phyloP scores from a whole-genome alignment of 768 basidiomycete species.

The Royoungia palumana region DNA sequence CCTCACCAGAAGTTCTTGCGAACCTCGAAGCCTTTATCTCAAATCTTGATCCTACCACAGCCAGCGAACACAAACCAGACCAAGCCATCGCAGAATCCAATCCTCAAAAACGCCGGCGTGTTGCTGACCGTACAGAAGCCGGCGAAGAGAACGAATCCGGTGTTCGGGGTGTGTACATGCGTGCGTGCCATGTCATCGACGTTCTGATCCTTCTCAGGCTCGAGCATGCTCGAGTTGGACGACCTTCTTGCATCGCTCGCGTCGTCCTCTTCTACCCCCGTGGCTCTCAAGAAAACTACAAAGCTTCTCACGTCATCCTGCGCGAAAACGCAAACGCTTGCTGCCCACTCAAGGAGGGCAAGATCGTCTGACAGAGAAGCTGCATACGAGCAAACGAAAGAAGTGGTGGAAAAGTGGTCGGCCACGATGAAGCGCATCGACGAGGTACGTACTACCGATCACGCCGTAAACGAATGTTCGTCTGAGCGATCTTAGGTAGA shows the following conservation, averaged over 20 bases:
- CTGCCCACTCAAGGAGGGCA: constrained; percentile 88
- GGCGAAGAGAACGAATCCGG: constrained; percentile 83
- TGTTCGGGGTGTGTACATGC: constrained; percentile 43
- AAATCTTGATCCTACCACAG: constrained; percentile 49
- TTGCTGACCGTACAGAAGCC: constrained; percentile 73
- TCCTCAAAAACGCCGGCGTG: no score
- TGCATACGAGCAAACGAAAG: constrained; percentile 90
- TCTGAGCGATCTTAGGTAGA: constrained; percentile 56
- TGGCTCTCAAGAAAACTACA: constrained; percentile 68
- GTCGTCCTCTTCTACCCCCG: constrained; percentile 51
- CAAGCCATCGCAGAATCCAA: constrained; percentile 19
- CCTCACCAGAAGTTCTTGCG: constrained; percentile 57
- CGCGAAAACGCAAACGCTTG: constrained; percentile 55
- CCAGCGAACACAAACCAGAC: constrained; percentile 54
- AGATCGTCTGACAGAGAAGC: constrained; percentile 91
- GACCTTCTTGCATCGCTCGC: constrained; percentile 76
- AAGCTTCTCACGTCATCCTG: constrained; percentile 58
- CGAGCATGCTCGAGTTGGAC: constrained; percentile 58
- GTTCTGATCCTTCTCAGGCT: constrained; percentile 14
- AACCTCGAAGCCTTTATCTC: constrained; percentile 73
- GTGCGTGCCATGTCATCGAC: not conserved
- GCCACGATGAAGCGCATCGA: constrained; percentile 89
- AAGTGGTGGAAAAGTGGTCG: constrained; percentile 92
- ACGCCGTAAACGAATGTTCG: not conserved
- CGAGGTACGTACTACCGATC: constrained; percentile 49